These are phyloP conservation scores for Aureobasidium sp. DNA, from an alignment of 2,329 filamentous ascomycete species.

Conservation along the genomic window DNA sequence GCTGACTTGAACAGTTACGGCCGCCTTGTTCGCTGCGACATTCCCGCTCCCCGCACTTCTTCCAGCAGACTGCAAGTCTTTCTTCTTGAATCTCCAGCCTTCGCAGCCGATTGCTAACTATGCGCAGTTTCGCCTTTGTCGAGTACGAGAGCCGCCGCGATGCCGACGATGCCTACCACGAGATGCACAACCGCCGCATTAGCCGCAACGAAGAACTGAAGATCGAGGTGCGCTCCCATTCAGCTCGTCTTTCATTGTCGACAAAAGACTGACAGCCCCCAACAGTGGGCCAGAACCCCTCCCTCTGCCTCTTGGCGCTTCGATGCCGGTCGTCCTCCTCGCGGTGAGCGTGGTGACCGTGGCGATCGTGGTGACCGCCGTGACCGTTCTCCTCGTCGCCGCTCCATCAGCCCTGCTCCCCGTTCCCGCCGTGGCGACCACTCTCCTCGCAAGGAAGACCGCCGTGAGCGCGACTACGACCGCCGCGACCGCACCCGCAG, in stretches of 20 bases:
- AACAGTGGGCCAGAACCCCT: conserved; percentile 95
- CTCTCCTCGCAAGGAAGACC: conserved; percentile 56
- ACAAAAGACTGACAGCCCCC: not conserved
- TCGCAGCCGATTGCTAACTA: not conserved
- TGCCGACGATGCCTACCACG: conserved; percentile 97
- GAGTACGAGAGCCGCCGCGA: conserved; percentile 98
- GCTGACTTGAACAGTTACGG: conserved; percentile 64
- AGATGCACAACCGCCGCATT: conserved; percentile 99
- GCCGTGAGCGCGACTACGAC: conserved; percentile 65
- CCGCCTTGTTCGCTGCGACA: conserved; percentile 95
- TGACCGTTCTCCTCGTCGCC: conserved; percentile 53
- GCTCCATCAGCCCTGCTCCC: conserved; percentile 63
- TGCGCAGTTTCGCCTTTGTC: conserved; percentile 81
- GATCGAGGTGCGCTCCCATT: conserved; percentile 69
- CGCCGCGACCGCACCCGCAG: conserved; percentile 65
- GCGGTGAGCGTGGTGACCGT: conserved; percentile 6
- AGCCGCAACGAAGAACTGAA: conserved; percentile 92
- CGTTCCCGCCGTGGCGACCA: conserved; percentile 64
- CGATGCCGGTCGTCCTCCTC: conserved; percentile 58
- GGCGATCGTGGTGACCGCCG: conserved; percentile 29
- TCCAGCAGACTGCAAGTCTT: conserved; percentile 85
- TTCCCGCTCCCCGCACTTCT: conserved; percentile 88
- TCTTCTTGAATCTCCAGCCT: not conserved
- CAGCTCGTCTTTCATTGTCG: not conserved
- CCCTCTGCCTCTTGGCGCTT: conserved; percentile 98